Evolutionary conservation across 1,139 yeast species (phyloP).

Genomic region (Hanseniaspora uvarum): DNA sequence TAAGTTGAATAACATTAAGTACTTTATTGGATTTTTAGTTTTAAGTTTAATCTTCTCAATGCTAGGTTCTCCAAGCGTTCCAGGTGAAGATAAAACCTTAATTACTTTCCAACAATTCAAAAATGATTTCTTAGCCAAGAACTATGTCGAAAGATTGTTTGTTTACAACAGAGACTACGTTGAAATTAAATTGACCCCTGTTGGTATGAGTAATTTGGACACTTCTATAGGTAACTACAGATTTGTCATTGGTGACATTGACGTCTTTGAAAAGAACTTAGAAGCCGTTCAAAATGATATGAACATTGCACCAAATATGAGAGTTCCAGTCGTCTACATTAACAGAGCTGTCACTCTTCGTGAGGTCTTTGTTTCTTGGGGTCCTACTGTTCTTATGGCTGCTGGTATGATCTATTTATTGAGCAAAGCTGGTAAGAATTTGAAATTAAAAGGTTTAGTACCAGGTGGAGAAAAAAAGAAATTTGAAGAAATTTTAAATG

Average conservation of each 20-base stretch:
- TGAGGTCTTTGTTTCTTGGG: conserved; percentile 32
- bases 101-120: conserved; percentile 58
- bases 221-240: conserved; percentile 35
- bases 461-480: conserved; percentile 74
- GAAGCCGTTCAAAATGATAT: conserved; percentile 51
- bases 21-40: conserved; percentile 28
- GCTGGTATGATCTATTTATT: conserved; percentile 80
- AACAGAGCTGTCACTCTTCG: conserved; percentile 38
- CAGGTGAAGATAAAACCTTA: conserved; percentile 27
- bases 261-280: conserved; percentile 60
- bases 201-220: conserved; percentile 39
- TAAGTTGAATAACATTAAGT: background rate
- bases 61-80: conserved; percentile 19
- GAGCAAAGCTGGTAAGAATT: conserved; percentile 32
- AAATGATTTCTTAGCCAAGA: conserved; percentile 50
- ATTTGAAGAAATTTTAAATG: conserved; percentile 84
- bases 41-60: conserved; percentile 29
- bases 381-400: conserved; percentile 72
- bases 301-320: conserved; percentile 47
- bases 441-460: conserved; percentile 40
- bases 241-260: conserved; percentile 66
- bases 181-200: conserved; percentile 55
- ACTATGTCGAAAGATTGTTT: conserved; percentile 54
- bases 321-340: conserved; percentile 55
- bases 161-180: conserved; percentile 58